Percentiles rank a stretch among this genome's conserved stretches.
phyloP scores from a whole-genome alignment of 768 basidiomycete species.

The Phlebiopsis gigantea region DNA sequence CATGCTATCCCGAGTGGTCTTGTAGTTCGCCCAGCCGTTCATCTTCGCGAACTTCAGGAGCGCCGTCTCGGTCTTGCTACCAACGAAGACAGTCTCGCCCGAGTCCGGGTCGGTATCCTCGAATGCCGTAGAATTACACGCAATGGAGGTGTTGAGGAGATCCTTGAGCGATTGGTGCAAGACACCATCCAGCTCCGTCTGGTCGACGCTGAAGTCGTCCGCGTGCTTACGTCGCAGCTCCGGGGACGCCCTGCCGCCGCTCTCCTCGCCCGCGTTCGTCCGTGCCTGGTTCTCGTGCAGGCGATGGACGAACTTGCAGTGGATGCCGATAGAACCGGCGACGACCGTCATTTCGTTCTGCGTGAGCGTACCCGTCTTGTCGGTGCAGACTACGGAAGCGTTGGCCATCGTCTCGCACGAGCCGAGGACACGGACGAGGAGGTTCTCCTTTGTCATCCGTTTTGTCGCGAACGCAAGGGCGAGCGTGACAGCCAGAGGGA shows the following conservation, averaged over 20 bases:
- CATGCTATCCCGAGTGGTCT: slow-evolving; percentile 52
- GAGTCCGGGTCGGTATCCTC: slow-evolving; percentile 68
- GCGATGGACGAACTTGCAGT: slow-evolving; percentile 86
- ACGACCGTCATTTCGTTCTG: slow-evolving; percentile 96
- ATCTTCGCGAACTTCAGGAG: slow-evolving; percentile 82
- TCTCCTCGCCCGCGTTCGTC: slow-evolving; percentile 62
- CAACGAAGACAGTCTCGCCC: slow-evolving; percentile 63
- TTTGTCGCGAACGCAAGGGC: slow-evolving; percentile 97
- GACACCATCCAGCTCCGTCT: slow-evolving; percentile 56
- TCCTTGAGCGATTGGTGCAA: slow-evolving; percentile 55
- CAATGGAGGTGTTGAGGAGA: slow-evolving; percentile 81
- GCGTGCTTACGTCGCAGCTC: slow-evolving; percentile 37
- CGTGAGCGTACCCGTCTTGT: slow-evolving; percentile 96
- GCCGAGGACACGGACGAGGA: slow-evolving; percentile 91
- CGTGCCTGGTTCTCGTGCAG: slow-evolving; percentile 68
- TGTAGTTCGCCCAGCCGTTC: slow-evolving; percentile 72
- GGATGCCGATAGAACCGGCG: slow-evolving; percentile 89
- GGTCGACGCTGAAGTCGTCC: slow-evolving; percentile 85
- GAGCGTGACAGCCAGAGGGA: slow-evolving; percentile 93
- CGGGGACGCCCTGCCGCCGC: slow-evolving; percentile 18
- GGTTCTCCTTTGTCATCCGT: slow-evolving; percentile 94
- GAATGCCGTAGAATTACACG: slow-evolving; percentile 93
- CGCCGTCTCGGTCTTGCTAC: slow-evolving; percentile 94
- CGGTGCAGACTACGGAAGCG: slow-evolving; percentile 91
- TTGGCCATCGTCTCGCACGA: slow-evolving; percentile 99